Base-by-base conservation (phyloP, 202 grass and related monocot species). In the Setaria italica region DNA sequence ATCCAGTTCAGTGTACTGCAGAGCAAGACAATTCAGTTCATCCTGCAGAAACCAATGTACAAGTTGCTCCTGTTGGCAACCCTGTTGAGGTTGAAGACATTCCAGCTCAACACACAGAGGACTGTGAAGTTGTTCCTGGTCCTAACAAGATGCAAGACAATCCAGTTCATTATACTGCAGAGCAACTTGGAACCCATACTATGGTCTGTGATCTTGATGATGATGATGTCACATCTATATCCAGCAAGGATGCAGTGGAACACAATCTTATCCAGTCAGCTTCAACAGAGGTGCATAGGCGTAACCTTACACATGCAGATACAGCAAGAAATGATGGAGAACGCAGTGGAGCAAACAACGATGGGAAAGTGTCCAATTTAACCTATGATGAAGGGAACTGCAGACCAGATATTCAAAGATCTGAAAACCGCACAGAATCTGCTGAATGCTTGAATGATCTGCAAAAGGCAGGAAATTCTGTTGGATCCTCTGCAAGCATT, bases 141-240 rank as follows among this genome's bases (percentile, higher is more conserved):
- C 63, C 54, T 49, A 86, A 35, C 84, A 89, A 88, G 72, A 81
- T 72, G 70, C 86, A 88, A 78, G 83, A 83, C 12, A 77, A 65
- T 55, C 21, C 77, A 53, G 34, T 75, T 34, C 72, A 88, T 57
- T 80, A 72, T 59, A 49, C 76, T 85, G 67, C 88, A 79, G 53
- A 59, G 19, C 76, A 86, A 86, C 25, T 60, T 88, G 59, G 73
- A 72, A 92, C 70, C 9, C 46, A 25, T 69, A 83, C 15, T 46
- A 67, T 64, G 54, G 70, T 43, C 39, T 76, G 60, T 76, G 67
- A 78, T 41, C 67, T 71, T 86, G 62, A 46, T 82, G 72, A 79
- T 76, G 55, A 80, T 78, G 80, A 85, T 84, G 16, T 65, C 71
- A 80, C 76, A 83, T 84, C 84, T 80, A 83, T 81, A 72, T 78